phyloP scores from a whole-genome alignment of 1,284 basidiomycete genomes.

The Malassezia caprae region DNA sequence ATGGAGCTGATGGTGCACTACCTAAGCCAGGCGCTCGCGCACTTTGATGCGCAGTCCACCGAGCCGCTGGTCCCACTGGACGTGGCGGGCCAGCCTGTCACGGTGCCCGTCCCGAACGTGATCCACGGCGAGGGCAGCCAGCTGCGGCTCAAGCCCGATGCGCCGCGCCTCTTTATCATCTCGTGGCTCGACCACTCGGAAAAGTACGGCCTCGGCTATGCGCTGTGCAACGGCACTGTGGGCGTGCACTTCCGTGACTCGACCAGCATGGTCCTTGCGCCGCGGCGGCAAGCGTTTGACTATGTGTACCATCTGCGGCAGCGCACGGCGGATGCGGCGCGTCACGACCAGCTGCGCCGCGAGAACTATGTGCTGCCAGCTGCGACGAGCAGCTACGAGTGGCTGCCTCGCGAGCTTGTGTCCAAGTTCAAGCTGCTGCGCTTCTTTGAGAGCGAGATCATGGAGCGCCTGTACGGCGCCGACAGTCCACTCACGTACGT shows the following conservation, averaged over 20 bases:
- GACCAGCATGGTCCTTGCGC: constrained; percentile 69
- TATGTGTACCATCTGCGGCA: constrained; percentile 31
- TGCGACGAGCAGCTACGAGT: background rate
- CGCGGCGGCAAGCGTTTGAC: constrained; percentile 61
- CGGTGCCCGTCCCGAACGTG: constrained; percentile 14
- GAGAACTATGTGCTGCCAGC: constrained; percentile 27
- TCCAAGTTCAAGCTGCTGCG: constrained; percentile 35
- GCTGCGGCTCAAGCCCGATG: constrained; percentile 53
- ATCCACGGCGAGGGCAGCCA: constrained; percentile 37
- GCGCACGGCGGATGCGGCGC: background rate
- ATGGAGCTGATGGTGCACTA: constrained; percentile 54
- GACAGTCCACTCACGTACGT: constrained; percentile 78
- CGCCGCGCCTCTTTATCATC: constrained; percentile 78
- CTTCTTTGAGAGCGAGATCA: constrained; percentile 45
- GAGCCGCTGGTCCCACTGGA: constrained; percentile 53
- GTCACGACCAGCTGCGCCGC: constrained; percentile 29
- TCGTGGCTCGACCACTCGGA: constrained; percentile 98
- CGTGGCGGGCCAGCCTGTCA: constrained; percentile 9
- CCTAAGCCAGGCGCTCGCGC: constrained; percentile 61
- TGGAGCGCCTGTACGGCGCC: constrained; percentile 43
- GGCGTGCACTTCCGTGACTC: constrained; percentile 95
- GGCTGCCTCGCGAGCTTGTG: constrained; percentile 26
- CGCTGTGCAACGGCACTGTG: constrained; percentile 82
- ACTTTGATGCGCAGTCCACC: constrained; percentile 50
- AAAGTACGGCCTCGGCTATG: constrained; percentile 97